Base-by-base conservation (phyloP, 2,329 filamentous ascomycete genomes). In the Verticillium dahliae region DNA sequence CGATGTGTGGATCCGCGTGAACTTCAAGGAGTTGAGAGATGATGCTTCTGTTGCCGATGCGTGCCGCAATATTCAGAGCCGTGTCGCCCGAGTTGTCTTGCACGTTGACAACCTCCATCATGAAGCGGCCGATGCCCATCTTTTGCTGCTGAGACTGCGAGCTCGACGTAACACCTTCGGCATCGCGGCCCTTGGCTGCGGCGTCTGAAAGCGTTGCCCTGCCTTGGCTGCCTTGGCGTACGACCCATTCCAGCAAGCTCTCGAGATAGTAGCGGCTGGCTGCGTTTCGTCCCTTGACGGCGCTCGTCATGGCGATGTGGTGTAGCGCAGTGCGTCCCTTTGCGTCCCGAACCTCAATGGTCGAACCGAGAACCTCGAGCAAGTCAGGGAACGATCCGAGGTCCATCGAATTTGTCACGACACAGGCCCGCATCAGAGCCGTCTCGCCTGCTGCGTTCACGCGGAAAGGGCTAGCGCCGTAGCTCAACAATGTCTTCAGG, bases 21-120 rank as follows among this genome's bases (percentile, higher is more conserved):
- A 99, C 93, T 75, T 99, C 95, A 11, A 98, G 81, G 37, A 99
- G 81, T 72, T 99, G 95, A n/a, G 92, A 94, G 62, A 98, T 96
- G 68, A 99, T 97, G 69, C 92, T 96, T 61, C 90, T 84, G 72
- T 97, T 98, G 27, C 92, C 92, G 67, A 97, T 96, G 64, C 95
- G 85, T 1, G 95, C 93, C 1, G 94, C 95, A 65, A 98, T 89
- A 68, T 97, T 97, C 22, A 99, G 80, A 0, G 95, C 95, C 0
- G 95, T 99, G 71, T 99, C 96, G 0, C 95, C 95, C 38, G 90
- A 90, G 69, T 93, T 92, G 74, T 99, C 95, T 69, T 94, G 90
- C 0, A 93, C 90, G 69, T 99, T 98, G 63, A 99, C 94, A 73
- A 99, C 96, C 71, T 98, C 93, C 57, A 90, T 91, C 85, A 99